A percentile compares a stretch with the other conserved stretches of the same genome.
Evolutionary conservation across 1,284 basidiomycete genomes (phyloP).

Genomic region (Sanghuangporus sanghuang): DNA sequence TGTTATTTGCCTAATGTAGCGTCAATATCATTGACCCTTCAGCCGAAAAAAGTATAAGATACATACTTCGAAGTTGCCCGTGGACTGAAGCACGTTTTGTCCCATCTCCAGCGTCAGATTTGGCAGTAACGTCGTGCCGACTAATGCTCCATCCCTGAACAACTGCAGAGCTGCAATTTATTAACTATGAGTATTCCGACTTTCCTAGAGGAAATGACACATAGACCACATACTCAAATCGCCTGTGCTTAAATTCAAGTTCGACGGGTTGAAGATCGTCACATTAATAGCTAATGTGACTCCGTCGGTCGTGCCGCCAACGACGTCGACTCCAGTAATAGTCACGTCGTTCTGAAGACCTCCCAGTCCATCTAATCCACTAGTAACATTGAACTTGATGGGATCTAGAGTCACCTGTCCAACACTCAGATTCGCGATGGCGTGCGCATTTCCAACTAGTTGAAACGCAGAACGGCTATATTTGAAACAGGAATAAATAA

Average conservation of each 20-base stretch:
- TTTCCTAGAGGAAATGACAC: background rate
- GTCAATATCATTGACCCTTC: slow-evolving; percentile 2
- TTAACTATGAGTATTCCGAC: background rate
- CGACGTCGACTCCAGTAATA: slow-evolving; percentile 64
- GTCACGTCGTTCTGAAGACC: slow-evolving; percentile 56
- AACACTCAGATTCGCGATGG: slow-evolving; percentile 63
- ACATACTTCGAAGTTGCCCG: slow-evolving; percentile 44
- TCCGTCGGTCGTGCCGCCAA: slow-evolving; percentile 60
- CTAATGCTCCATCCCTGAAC: slow-evolving; percentile 39
- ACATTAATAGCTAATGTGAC: slow-evolving; percentile 60
- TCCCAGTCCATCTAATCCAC: slow-evolving; percentile 55
- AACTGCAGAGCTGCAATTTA: slow-evolving; percentile 47
- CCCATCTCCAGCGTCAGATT: slow-evolving; percentile 55
- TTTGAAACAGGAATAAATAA: background rate
- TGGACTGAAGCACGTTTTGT: slow-evolving; percentile 47
- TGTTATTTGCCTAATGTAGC: slow-evolving; percentile 51
- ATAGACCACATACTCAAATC: slow-evolving; percentile 45
- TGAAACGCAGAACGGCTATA: slow-evolving; percentile 41
- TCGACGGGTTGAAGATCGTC: slow-evolving; percentile 69
- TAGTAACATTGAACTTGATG: slow-evolving; percentile 73
- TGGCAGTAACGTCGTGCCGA: slow-evolving; percentile 59
- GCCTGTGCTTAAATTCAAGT: slow-evolving; percentile 55
- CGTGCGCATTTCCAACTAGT: slow-evolving; percentile 58
- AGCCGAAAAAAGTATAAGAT: background rate
- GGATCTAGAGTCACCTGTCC: slow-evolving; percentile 68